Evolutionary conservation across 768 basidiomycete genomes (phyloP).

Genomic region (Boletus eberwhitei): DNA sequence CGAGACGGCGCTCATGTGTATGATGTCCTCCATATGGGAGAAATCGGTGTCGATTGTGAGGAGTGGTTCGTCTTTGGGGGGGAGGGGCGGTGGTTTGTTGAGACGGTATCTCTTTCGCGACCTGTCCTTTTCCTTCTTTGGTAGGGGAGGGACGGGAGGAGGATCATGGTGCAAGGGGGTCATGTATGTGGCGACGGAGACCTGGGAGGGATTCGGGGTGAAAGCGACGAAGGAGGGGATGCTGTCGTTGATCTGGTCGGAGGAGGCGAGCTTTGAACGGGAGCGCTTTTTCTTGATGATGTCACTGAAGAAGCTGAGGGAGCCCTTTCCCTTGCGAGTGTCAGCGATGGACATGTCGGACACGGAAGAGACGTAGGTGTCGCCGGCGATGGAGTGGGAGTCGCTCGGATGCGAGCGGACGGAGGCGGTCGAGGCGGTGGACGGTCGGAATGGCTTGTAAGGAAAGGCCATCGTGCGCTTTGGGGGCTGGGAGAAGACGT

Average conservation of each 20-base stretch:
- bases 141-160: constrained; percentile 3
- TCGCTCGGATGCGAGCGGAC: constrained; percentile 30
- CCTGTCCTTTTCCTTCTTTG: constrained; percentile 31
- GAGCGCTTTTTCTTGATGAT: constrained; percentile 40
- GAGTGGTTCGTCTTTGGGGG: constrained; percentile 28
- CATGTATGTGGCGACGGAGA: constrained; percentile 23
- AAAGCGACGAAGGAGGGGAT: constrained; percentile 36
- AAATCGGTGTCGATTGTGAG: constrained; percentile 28
- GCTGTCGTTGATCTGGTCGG: constrained; percentile 26
- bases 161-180: not conserved
- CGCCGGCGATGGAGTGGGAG: constrained; percentile 26
- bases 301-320: constrained; percentile 39
- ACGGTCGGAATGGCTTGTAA: constrained; percentile 31
- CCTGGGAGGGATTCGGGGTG: constrained; percentile 35
- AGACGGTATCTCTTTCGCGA: constrained; percentile 18
- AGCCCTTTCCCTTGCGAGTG: constrained; percentile 47
- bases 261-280: constrained; percentile 38
- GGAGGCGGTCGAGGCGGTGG: constrained; percentile 34
- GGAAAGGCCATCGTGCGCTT: constrained; percentile 25
- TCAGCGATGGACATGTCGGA: constrained; percentile 36
- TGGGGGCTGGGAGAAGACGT: constrained; percentile 12
- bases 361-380: constrained; percentile 28
- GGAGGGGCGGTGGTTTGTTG: constrained; percentile 19
- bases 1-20: constrained; percentile 39
- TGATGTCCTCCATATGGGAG: constrained; percentile 78